Base-by-base conservation (phyloP, 2,329 filamentous ascomycete species). In the Diaporthe humulicola region DNA sequence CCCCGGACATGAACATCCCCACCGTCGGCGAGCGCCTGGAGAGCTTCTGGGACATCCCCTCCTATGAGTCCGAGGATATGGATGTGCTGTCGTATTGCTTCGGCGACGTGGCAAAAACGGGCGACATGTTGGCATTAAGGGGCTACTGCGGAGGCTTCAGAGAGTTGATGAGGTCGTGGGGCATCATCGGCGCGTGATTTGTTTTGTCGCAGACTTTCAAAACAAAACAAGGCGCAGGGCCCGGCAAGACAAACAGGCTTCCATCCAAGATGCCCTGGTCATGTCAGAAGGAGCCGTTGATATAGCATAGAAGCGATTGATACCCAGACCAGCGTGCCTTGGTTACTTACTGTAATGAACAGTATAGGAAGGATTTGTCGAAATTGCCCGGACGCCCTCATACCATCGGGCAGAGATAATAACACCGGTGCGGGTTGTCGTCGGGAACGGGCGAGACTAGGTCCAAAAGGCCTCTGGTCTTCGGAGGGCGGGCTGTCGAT, bases 61-160 rank as follows among this genome's bases (percentile, higher is more conserved):
- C 69, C 17, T 64, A 76, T 36, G 74, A 76, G 28, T 50, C 52
- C 15, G 72, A 76, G 61, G 73, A 76, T 19, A 70, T 72, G 72
- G 74, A 76, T 42, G 69, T 76, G 14, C 17, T 76, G 17, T 74
- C 74, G 4, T 76, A 72, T 38, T 72, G 69, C n/a, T 76, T 76
- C 45, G 74, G 74, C 22, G 60, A 76, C 19, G 61, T 36, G 15
- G 36, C 22, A 4, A 54, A 33, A 3, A 54, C 45, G 2, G 74
- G 74, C 48, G 25, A 67, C 28, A 64, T 76, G 4, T 12, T 76
- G 45, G 74, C 67, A 19, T 22, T 76, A 30, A 76, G 74, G n/a
- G 58, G 72, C 10, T 76, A 76, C 40, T 76, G 74, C 28, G 74
- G 74, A 30, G 74, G 74, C 9, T 45, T 74, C 48, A 70, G 74